Conservation (phyloP, 2,329 filamentous ascomycete species). For the Verticillium isaacii region DNA sequence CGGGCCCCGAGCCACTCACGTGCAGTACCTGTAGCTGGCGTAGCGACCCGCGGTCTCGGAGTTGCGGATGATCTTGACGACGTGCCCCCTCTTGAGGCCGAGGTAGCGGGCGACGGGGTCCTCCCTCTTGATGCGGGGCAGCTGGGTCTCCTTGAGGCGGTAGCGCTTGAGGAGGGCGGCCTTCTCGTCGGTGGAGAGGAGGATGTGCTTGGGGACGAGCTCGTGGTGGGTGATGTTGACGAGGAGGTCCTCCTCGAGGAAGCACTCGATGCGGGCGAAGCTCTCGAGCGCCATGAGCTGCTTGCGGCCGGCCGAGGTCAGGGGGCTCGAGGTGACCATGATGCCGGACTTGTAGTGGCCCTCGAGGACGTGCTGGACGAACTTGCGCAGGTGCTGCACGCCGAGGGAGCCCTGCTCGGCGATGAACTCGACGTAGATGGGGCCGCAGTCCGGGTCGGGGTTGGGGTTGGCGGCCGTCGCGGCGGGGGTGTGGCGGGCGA, state of each 20-base stretch:
- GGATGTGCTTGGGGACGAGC: conserved; percentile 87
- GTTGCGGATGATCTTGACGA: conserved; percentile 96
- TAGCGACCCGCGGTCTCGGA: conserved; percentile 95
- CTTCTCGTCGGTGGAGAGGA: conserved; percentile 90
- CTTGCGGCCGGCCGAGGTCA: conserved; percentile 84
- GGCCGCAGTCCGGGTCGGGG: conserved; percentile 71
- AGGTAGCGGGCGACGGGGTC: conserved; percentile 93
- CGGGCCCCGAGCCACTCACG: conserved; percentile 31
- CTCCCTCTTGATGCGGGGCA: conserved; percentile 84
- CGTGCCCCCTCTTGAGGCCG: conserved; percentile 83
- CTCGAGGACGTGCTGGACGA: conserved; percentile 74
- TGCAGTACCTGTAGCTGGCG: conserved; percentile 80
- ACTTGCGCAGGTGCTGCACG: conserved; percentile 86
- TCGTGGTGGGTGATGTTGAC: conserved; percentile 99
- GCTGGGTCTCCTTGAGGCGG: conserved; percentile 92
- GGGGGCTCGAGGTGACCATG: conserved; percentile 76
- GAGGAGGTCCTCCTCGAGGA: conserved; percentile 90
- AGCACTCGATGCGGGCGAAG: conserved; percentile 82
- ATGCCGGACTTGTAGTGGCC: conserved; percentile 87
- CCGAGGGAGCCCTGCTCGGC: conserved; percentile 68
- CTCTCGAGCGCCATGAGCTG: conserved; percentile 73
- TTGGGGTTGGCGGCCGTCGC: conserved; percentile 65
- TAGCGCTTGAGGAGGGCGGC: conserved; percentile 79
- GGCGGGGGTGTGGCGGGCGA: conserved; percentile 73
- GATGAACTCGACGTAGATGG: conserved; percentile 91